A percentile compares a stretch with the other conserved stretches of the same genome.
Evolutionary conservation across 2,329 filamentous ascomycete genomes (phyloP).

Genomic region (Parascedosporium putredinis): DNA sequence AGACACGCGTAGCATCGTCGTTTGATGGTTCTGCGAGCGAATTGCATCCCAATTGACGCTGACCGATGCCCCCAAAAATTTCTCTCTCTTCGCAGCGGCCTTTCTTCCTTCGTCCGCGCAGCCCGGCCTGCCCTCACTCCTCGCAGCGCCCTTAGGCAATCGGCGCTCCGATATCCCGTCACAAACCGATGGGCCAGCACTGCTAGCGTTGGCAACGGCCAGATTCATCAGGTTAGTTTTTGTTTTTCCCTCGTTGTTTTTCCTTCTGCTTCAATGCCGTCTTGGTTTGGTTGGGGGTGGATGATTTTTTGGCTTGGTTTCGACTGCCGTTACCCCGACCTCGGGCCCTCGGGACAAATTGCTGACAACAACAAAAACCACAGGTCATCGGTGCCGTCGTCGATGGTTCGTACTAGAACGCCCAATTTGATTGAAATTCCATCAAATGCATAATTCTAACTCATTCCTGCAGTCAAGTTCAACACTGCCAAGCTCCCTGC

Average conservation of each 20-base stretch:
- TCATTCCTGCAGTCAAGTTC: conserved; percentile 71
- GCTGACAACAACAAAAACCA: conserved; percentile 50
- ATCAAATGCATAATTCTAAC: conserved; percentile 7
- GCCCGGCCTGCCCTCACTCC: conserved; percentile 49
- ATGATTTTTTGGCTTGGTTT: not conserved
- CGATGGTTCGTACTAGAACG: conserved; percentile 61
- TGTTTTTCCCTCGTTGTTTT: not conserved
- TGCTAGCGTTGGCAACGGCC: conserved; percentile 48
- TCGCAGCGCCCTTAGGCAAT: conserved; percentile 47
- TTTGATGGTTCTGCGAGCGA: conserved; percentile 20
- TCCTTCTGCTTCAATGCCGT: not conserved
- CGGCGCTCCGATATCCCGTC: conserved; percentile 42
- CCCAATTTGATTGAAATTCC: conserved; percentile 3
- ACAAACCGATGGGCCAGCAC: conserved; percentile 51
- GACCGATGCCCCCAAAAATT: conserved; percentile 15
- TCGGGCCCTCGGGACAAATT: conserved; percentile 5
- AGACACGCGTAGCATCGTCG: conserved; percentile 20
- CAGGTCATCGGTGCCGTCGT: conserved; percentile 98
- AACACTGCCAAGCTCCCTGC: conserved; percentile 84
- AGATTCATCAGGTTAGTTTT: conserved; percentile 55
- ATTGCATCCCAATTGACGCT: conserved; percentile 40
- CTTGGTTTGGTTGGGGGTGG: no score
- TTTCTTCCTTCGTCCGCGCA: conserved; percentile 54
- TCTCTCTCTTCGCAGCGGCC: conserved; percentile 42
- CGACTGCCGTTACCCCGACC: conserved; percentile 4